Evolutionary conservation across 257 asterid species (phyloP).

Genomic region (Cynanchum wilfordii): DNA sequence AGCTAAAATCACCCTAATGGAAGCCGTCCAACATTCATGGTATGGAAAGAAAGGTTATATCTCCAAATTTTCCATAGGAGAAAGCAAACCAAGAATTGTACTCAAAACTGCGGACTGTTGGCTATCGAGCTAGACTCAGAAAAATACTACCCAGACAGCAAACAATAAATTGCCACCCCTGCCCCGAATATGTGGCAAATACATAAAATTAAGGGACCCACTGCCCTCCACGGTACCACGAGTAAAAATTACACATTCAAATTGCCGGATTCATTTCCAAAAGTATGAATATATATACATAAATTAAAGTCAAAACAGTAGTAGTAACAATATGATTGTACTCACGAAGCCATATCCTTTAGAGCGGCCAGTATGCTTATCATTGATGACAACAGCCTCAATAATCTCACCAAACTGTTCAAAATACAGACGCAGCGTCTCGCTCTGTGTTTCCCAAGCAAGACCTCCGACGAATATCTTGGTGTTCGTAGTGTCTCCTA

Average conservation of each 20-base stretch:
- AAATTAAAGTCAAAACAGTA: neutral
- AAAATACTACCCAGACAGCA: neutral
- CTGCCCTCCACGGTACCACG: neutral
- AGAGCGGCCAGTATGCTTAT: slow-evolving; percentile 32
- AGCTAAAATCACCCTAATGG: neutral
- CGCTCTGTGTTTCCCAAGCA: slow-evolving; percentile 39
- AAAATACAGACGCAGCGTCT: slow-evolving; percentile 26
- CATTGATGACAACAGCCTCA: slow-evolving; percentile 40
- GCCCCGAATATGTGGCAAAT: neutral
- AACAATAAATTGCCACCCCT: neutral
- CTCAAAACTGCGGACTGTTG: neutral
- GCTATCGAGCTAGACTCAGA: neutral
- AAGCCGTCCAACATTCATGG: neutral
- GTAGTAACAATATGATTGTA: neutral
- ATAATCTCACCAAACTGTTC: slow-evolving; percentile 41
- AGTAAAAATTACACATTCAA: neutral
- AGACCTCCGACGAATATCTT: slow-evolving; percentile 39
- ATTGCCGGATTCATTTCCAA: neutral
- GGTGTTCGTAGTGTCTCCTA: slow-evolving; percentile 26
- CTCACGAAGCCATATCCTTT: slow-evolving; percentile 46
- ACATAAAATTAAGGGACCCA: neutral
- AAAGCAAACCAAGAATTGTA: neutral
- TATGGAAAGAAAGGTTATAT: too few relatives aligned
- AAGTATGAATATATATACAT: neutral
- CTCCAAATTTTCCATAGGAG: neutral